phyloP scores from a whole-genome alignment of 164 flowering plant genomes.

The Nelumbo lutea region DNA sequence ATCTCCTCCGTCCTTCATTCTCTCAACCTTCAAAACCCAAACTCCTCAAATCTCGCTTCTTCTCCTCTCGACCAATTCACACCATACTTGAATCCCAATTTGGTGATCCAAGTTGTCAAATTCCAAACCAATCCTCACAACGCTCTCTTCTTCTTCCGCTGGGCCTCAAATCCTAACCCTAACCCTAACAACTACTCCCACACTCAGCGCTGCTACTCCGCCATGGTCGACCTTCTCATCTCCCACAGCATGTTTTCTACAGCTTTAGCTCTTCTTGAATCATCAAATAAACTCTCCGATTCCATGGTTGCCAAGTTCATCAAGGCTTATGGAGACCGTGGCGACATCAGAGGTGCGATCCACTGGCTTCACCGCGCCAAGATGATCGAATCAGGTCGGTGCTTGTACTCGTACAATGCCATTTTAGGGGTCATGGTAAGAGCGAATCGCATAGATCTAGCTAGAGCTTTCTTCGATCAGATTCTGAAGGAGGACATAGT shows the following conservation, averaged over 20 bases:
- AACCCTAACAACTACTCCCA: conserved; percentile 41
- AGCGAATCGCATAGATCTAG: conserved; percentile 21
- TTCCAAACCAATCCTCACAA: conserved; percentile 38
- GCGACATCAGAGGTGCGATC: conserved; percentile 36
- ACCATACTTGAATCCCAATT: conserved; percentile 22
- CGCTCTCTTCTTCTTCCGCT: conserved; percentile 52
- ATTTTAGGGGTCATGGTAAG: conserved; percentile 39
- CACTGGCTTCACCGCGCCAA: conserved; percentile 38
- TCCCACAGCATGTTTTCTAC: conserved; percentile 34
- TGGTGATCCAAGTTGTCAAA: conserved; percentile 43
- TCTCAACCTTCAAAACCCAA: conserved; percentile 18
- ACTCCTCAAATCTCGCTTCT: conserved; percentile 18
- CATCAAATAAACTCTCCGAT: conserved; percentile 23
- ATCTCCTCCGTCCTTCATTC: conserved; percentile 34
- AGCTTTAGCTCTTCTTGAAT: conserved; percentile 29
- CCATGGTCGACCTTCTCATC: conserved; percentile 40
- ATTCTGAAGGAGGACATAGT: conserved; percentile 29
- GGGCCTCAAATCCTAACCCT: conserved; percentile 41
- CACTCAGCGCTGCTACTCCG: conserved; percentile 31
- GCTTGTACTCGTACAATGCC: conserved; percentile 41
- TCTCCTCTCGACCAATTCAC: conserved; percentile 33
- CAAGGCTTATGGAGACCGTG: conserved; percentile 35
- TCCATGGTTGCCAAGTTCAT: conserved; percentile 33
- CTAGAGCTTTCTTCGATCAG: conserved; percentile 30
- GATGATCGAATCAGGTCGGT: conserved; percentile 14